Conservation (phyloP, 2,329 filamentous ascomycete genomes). For the Akanthomyces dipterigenus region DNA sequence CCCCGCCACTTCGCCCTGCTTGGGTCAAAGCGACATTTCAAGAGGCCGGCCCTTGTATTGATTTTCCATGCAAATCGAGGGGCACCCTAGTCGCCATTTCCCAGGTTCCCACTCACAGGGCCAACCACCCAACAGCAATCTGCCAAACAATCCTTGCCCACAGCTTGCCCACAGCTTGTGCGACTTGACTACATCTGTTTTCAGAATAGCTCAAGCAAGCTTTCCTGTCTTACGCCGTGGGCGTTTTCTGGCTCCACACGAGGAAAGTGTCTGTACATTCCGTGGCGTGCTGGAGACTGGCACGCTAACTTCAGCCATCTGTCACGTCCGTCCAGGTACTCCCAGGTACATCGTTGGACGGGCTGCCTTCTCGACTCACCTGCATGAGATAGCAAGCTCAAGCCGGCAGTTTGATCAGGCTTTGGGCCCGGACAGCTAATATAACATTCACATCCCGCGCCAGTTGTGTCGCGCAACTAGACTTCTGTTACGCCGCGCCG, state of each 20-base stretch:
- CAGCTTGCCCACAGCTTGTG: not conserved
- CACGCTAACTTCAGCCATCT: not conserved
- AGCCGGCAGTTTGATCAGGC: not conserved
- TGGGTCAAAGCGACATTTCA: not conserved
- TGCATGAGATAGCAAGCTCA: not conserved
- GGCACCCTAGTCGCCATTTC: not conserved
- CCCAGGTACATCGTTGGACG: not conserved
- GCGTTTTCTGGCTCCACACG: slow-evolving; percentile 1
- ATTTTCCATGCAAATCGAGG: not conserved
- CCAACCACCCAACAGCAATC: not conserved
- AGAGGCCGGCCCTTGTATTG: not conserved
- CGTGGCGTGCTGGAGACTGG: not conserved
- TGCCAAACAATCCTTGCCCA: not conserved
- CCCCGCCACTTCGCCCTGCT: not conserved
- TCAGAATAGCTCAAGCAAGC: not conserved
- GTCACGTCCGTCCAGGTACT: not conserved
- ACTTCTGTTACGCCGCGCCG: not conserved
- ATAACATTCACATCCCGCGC: not conserved
- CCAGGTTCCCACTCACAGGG: not conserved
- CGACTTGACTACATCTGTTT: not conserved
- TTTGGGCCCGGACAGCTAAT: not conserved
- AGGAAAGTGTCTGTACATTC: not conserved
- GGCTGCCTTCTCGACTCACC: not conserved
- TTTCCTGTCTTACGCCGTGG: not conserved
- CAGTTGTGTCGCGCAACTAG: not conserved